Base-by-base conservation (phyloP, 305 asterid species). In the Fraxinus floribunda region DNA sequence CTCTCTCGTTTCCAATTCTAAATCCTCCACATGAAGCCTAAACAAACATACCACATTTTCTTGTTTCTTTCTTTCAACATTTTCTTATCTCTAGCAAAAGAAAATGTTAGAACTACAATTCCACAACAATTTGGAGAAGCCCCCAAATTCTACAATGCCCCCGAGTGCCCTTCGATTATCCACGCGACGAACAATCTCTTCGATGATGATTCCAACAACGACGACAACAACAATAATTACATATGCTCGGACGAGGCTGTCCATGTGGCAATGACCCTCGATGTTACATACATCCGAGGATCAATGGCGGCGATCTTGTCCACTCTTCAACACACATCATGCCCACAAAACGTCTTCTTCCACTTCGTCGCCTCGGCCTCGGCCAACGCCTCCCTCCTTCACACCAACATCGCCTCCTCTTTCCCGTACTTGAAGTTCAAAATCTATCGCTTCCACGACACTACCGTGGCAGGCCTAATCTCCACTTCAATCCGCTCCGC, bases 81-180 rank as follows among this genome's bases (percentile, higher is more conserved):
- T 75, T 62, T 87, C 75, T 66, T 78, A 62, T 26, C 91, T 75
- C 29, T 76, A 3, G 80, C 85, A 2, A 66, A 5, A 82, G 44
- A 46, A 32, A 20, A 77, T 68, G 79, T 32, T 22, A 80, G 62
- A 44, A 35, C 76, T 35, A 68, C 86, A 76, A 86, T 81, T 39
- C 66, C 93, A 2, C 90, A 88, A 36, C 85, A 73, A 66, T 95
- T 95, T 83, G 82, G 93, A 66, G 98, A 95, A 84, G 98, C 98
- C 44, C 98, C 98, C 7, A 85, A 95, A 36, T 95, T 92, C 93
- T 95, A 95, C 84, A 95, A 95, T 4, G 86, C 97, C 18, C 92
- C 84, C 0, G 82, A 88, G 0, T 95, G 98, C 80, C 92, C 94
- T 41, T 75, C 89, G 4, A 78, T 90, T 74, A 13, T 22, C 7